Evolutionary conservation across 2,329 filamentous ascomycete species (phyloP).

Genomic region (Aureobasidium sp.): DNA sequence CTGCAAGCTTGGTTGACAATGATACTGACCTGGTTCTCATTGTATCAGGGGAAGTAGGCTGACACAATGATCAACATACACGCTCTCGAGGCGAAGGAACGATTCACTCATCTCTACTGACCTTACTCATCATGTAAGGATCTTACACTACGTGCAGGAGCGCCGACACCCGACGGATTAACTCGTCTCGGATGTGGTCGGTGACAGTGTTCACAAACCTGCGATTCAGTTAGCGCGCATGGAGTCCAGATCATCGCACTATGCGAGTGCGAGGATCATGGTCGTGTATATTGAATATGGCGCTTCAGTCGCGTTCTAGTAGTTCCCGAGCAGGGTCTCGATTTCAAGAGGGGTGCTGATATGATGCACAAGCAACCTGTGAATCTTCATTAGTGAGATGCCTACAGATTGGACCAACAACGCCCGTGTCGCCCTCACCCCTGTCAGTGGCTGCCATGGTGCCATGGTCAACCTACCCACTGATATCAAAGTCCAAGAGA

Average conservation of each 20-base stretch:
- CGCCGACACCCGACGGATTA: neutral
- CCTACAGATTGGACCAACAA: neutral
- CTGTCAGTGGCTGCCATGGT: neutral
- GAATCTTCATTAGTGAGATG: neutral
- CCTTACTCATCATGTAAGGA: neutral
- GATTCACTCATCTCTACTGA: neutral
- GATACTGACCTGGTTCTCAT: neutral
- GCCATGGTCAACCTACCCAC: neutral
- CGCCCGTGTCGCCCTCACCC: neutral
- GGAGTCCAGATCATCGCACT: neutral
- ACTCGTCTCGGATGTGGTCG: neutral
- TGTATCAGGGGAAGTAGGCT: neutral
- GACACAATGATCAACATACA: neutral
- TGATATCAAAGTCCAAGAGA: neutral
- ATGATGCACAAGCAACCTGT: neutral
- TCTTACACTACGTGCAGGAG: neutral
- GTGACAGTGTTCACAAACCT: neutral
- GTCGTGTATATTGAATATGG: neutral
- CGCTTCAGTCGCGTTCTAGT: neutral
- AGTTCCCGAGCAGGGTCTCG: neutral
- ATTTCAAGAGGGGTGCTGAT: neutral
- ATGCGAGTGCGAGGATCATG: neutral
- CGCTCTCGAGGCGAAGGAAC: neutral
- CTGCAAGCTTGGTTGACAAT: neutral
- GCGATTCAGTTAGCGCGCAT: neutral